These are phyloP conservation scores for Candolleomyces aberdarensis DNA, from an alignment of 768 basidiomycete genomes.

Conservation along the genomic window DNA sequence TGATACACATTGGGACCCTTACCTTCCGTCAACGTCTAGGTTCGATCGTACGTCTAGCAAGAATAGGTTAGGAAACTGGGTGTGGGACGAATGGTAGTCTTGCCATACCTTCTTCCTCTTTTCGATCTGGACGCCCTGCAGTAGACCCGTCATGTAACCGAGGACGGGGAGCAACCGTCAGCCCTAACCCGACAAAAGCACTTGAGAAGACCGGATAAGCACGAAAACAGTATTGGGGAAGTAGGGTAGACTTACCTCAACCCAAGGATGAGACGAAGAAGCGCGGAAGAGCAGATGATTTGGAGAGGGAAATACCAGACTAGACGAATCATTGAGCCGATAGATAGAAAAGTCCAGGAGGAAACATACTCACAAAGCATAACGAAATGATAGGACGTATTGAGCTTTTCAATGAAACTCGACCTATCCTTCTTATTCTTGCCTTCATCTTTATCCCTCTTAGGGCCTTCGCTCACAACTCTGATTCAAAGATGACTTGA, in stretches of 20 bases:
- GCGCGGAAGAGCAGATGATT: slow-evolving; percentile 35
- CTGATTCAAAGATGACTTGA: slow-evolving; percentile 41
- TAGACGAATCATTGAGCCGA: not conserved
- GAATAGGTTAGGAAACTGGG: slow-evolving; percentile 36
- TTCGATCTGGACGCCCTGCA: slow-evolving; percentile 46
- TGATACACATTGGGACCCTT: slow-evolving; percentile 17
- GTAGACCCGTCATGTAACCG: slow-evolving; percentile 30
- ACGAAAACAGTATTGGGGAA: not conserved
- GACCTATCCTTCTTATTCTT: slow-evolving; percentile 7
- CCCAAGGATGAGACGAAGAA: slow-evolving; percentile 44
- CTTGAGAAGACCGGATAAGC: not conserved
- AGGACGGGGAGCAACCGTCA: slow-evolving; percentile 10
- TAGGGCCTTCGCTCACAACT: slow-evolving; percentile 45
- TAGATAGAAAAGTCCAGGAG: no score
- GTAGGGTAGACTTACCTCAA: slow-evolving; percentile 33
- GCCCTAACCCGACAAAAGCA: slow-evolving; percentile 3
- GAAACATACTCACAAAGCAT: not conserved
- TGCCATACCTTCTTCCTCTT: slow-evolving; percentile 56
- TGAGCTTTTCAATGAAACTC: slow-evolving; percentile 70
- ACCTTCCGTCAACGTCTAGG: slow-evolving; percentile 50
- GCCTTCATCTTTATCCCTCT: not conserved
- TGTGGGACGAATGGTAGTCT: slow-evolving; percentile 42
- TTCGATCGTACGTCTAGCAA: slow-evolving; percentile 47
- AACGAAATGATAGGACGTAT: slow-evolving; percentile 48
- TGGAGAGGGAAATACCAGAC: slow-evolving; percentile 42